These are phyloP conservation scores for Candida dubliniensis DNA, from an alignment of 1,139 yeast genomes.

Conservation along the genomic window DNA sequence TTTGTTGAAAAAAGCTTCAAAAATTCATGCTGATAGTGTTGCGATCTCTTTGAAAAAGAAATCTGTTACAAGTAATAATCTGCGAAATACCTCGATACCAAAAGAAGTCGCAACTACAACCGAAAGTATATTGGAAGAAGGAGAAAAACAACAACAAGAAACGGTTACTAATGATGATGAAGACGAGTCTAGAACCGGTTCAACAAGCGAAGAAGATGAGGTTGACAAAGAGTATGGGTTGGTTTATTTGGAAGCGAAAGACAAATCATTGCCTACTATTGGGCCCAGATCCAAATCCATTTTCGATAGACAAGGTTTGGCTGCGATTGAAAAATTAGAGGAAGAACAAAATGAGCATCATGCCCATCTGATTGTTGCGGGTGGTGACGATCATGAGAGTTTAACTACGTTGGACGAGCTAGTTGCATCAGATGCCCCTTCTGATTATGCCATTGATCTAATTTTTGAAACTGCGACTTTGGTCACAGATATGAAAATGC, in stretches of 20 bases:
- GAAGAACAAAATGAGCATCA: conserved; percentile 5
- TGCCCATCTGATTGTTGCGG: no score
- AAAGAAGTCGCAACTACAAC: neutral
- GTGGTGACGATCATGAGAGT: conserved; percentile 18
- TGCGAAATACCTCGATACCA: neutral
- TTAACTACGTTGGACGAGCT: conserved; percentile 49
- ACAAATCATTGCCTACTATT: conserved; percentile 16
- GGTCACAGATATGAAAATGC: conserved; percentile 61
- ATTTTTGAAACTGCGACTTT: conserved; percentile 61
- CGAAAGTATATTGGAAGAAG: conserved; percentile 1
- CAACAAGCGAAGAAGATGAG: conserved; percentile 23
- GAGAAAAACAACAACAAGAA: neutral
- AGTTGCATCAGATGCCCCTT: conserved; percentile 55
- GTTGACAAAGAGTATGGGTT: conserved; percentile 24
- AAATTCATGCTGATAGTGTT: conserved; percentile 23
- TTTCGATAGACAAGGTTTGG: conserved; percentile 29
- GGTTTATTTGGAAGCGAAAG: conserved; percentile 31
- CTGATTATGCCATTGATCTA: conserved; percentile 54
- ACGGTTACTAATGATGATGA: conserved; percentile 1
- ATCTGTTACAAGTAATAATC: conserved; percentile 11
- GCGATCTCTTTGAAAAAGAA: conserved; percentile 18
- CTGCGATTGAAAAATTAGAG: conserved; percentile 6
- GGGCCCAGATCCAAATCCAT: conserved; percentile 41
- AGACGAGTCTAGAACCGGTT: conserved; percentile 14
- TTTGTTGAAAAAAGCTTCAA: conserved; percentile 48